These are phyloP conservation scores for Ophiostoma triangulosporum DNA, from an alignment of 2,329 filamentous ascomycete genomes.

Conservation along the genomic window DNA sequence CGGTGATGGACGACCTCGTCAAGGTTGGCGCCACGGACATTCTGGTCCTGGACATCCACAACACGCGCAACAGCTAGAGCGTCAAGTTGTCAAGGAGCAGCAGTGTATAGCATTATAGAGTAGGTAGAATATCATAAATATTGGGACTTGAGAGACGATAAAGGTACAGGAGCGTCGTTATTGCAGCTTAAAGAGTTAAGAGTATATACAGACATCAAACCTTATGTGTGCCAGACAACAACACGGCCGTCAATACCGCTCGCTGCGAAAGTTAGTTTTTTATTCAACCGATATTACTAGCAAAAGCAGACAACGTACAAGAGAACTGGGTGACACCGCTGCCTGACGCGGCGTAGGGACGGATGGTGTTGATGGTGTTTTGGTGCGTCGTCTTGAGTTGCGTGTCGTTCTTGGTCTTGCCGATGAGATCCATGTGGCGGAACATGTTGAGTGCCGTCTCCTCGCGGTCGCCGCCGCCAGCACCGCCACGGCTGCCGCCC, in stretches of 20 bases:
- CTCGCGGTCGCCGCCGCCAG: slow-evolving; percentile 53
- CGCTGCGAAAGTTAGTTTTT: slow-evolving; percentile 40
- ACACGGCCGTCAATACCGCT: slow-evolving; percentile 74
- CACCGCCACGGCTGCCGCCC: slow-evolving; percentile 39
- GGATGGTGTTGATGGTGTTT: slow-evolving; percentile 82
- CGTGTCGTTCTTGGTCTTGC: slow-evolving; percentile 81
- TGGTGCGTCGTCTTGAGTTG: slow-evolving; percentile 93
- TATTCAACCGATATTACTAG: too few relatives aligned
- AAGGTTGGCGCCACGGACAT: slow-evolving; percentile 73
- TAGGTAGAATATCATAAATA: too few relatives aligned
- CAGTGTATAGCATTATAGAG: too few relatives aligned
- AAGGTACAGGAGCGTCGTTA: too few relatives aligned
- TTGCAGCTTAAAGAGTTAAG: neutral
- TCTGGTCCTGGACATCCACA: slow-evolving; percentile 72
- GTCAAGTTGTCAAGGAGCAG: neutral
- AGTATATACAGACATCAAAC: neutral
- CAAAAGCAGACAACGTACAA: slow-evolving; percentile 45
- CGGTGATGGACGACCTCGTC: slow-evolving; percentile 73
- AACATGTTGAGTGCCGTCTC: slow-evolving; percentile 98
- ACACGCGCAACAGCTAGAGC: slow-evolving; percentile 28
- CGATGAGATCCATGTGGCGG: slow-evolving; percentile 95
- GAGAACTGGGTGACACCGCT: slow-evolving; percentile 65
- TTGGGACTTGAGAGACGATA: too few relatives aligned
- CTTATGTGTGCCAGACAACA: slow-evolving; percentile 58
- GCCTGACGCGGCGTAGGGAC: slow-evolving; percentile 56